Conservation (phyloP, 2,329 filamentous ascomycete species). For the Cadophora sp. region DNA sequence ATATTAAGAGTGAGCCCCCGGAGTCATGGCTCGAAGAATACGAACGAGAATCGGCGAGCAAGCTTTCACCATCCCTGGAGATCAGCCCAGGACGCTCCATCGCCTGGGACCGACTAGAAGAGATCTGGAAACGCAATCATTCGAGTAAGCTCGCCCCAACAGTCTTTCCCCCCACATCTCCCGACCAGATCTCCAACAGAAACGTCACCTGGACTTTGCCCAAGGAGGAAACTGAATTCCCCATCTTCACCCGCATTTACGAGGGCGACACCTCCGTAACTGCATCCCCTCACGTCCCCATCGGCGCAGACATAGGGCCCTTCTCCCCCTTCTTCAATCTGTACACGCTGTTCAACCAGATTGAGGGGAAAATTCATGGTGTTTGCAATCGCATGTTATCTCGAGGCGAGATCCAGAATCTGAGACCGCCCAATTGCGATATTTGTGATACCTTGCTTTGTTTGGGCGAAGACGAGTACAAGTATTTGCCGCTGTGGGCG, state of each 20-base stretch:
- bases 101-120: background rate
- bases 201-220: background rate
- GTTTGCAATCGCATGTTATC: conserved; percentile 19
- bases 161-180: background rate
- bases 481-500: conserved; percentile 70
- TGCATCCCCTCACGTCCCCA: background rate
- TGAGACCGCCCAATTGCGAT: conserved; percentile 13
- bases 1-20: background rate
- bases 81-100: background rate
- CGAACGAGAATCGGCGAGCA: background rate
- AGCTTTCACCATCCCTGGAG: background rate
- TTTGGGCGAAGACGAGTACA: conserved; percentile 62
- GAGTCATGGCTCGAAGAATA: background rate
- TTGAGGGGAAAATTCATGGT: conserved; percentile 12
- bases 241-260: background rate
- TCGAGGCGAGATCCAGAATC: conserved; percentile 12
- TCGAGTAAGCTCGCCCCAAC: background rate
- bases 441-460: conserved; percentile 54
- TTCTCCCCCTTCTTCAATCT: conserved; percentile 25
- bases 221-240: background rate
- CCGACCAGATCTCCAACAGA: background rate
- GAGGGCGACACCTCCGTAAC: background rate
- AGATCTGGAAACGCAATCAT: background rate
- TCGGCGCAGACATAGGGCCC: background rate
- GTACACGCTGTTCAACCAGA: conserved; percentile 21